A percentile compares a stretch with the other conserved stretches of the same genome.
Evolutionary conservation across 2,329 filamentous ascomycete species (phyloP).

Genomic region (Colletotrichum somersetense): DNA sequence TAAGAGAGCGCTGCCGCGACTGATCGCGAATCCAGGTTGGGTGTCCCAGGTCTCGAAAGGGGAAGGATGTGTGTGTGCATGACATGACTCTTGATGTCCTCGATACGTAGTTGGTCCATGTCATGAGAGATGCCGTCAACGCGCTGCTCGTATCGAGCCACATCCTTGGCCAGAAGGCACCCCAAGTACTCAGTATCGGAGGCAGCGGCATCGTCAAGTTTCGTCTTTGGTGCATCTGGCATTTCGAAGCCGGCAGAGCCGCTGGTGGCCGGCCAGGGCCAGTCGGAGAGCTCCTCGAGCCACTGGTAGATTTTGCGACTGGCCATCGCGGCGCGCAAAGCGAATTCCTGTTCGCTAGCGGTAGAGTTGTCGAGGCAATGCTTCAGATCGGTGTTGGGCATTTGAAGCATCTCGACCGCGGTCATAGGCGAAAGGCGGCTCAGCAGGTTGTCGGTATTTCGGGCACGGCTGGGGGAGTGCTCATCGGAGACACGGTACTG

Average conservation of each 20-base stretch:
- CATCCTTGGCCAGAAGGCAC: slow-evolving; percentile 73
- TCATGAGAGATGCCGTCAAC: slow-evolving; percentile 79
- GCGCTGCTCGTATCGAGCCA: slow-evolving; percentile 77
- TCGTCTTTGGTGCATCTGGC: slow-evolving; percentile 58
- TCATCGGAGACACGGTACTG: slow-evolving; percentile 55
- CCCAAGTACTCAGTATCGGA: slow-evolving; percentile 70
- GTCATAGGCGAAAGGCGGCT: slow-evolving; percentile 70
- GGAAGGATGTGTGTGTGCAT: slow-evolving; percentile 82
- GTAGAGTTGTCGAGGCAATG: slow-evolving; percentile 73
- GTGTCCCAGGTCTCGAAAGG: slow-evolving; percentile 64
- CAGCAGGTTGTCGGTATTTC: slow-evolving; percentile 69
- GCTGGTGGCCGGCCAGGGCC: slow-evolving; percentile 67
- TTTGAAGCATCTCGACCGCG: slow-evolving; percentile 71
- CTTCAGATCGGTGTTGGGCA: slow-evolving; percentile 65
- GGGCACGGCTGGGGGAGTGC: slow-evolving; percentile 61
- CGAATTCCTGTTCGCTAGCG: slow-evolving; percentile 76
- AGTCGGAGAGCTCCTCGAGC: slow-evolving; percentile 74
- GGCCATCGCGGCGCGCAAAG: slow-evolving; percentile 76
- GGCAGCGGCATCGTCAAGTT: slow-evolving; percentile 49
- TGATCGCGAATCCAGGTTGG: slow-evolving; percentile 58
- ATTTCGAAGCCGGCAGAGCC: slow-evolving; percentile 68
- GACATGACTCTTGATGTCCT: slow-evolving; percentile 91
- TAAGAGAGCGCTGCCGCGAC: slow-evolving; percentile 64
- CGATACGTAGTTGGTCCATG: slow-evolving; percentile 78
- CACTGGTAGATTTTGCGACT: slow-evolving; percentile 80